Evolutionary conservation across 192 early-diverging fungal genomes (phyloP), one percentile per base, ranked within the genome.

Genomic region (Kickxella alabastrina): DNA sequence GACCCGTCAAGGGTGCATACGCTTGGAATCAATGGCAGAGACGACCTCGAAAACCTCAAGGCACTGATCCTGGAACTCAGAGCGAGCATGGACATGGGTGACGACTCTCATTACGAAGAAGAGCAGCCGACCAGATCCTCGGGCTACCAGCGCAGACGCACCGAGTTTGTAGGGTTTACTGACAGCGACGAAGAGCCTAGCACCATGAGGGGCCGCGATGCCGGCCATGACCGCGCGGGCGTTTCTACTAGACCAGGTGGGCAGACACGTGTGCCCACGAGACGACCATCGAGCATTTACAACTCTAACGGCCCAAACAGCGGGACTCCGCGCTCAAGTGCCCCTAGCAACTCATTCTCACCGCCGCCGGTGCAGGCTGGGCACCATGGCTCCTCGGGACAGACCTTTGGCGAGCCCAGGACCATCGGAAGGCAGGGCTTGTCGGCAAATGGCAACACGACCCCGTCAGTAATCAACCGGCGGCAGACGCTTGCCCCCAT

Each of bases 131-230:
- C 46, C 22, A 27, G 26, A 19, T 41, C 60, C 12, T 39, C 43
- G 2, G 52, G 41, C 19, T 43, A 40, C 26, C 22, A 32, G 13
- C 49, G 39, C 29, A 39, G 43, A 14, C 62, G 68, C 21, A 41
- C 26, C 13, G 54, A 53, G 18, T 31, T 42, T 10, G 44, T 29
- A 2, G 18, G 24, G 12, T 55, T 45, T 17, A 53, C 34, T 8
- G 61, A 72, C 34, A 72, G 68, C 39, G 68, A 64, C 39, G 62
- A 72, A 7, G 62, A 72, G 25, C 17, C 29, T 9, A 31, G 52
- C 13, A 13, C 27, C 19, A 26, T 28, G 10, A 37, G 45, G 14
- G 23, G 54, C 17, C 38, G 43, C 10, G 40, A 46, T 42, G 53
- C 32, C 0, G 53, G 24, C 10, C 10, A n/a, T 29, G 57, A 29